Conservation (phyloP, 345 rosid species). For the Sonneratia alba region DNA sequence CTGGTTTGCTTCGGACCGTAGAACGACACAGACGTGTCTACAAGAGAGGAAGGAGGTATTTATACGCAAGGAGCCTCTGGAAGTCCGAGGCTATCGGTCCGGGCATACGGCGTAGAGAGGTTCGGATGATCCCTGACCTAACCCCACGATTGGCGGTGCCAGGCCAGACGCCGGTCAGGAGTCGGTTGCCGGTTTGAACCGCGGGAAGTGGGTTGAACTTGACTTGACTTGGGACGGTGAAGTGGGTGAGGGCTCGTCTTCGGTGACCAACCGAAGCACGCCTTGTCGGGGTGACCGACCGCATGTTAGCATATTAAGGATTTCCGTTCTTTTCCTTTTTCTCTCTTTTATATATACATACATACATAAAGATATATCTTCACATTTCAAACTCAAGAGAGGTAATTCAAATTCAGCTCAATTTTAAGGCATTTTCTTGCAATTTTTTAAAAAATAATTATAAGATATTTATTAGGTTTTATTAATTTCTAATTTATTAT, state of each 20-base stretch:
- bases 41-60: neutral
- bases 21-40: neutral
- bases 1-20: neutral
- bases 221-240: conserved; percentile 5
- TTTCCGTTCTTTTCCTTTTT: too few relatives aligned
- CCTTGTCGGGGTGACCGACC: neutral
- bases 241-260: neutral
- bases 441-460: too few relatives aligned
- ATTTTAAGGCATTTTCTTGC: too few relatives aligned
- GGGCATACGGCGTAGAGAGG: neutral
- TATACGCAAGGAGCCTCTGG: conserved; percentile 9
- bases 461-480: too few relatives aligned
- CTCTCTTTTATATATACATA: too few relatives aligned
- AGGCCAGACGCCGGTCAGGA: conserved; percentile 1
- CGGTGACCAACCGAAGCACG: neutral
- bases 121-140: conserved; percentile 13
- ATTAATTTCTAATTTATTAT: too few relatives aligned
- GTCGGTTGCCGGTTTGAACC: conserved; percentile 14
- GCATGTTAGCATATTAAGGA: too few relatives aligned
- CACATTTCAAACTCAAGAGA: too few relatives aligned
- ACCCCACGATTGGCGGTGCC: conserved; percentile 9
- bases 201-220: conserved; percentile 6
- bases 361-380: too few relatives aligned
- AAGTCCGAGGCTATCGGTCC: conserved; percentile 9
- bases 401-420: too few relatives aligned